Evolutionary conservation across 1,284 basidiomycete species (phyloP).

Genomic region (Pseudomicrostroma phylloplanum): DNA sequence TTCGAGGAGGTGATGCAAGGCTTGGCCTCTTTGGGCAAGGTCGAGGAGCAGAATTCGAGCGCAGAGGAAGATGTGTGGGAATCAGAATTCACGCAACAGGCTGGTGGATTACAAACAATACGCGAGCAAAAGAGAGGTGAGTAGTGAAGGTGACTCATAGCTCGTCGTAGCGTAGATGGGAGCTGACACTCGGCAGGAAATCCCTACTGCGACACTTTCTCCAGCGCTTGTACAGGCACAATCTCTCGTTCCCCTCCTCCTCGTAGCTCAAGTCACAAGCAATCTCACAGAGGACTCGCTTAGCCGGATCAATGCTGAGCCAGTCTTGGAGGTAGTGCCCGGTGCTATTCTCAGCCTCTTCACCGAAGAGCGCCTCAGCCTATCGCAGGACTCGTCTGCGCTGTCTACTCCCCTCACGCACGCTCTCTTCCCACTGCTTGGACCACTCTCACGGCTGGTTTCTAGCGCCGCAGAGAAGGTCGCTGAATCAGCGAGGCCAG

Average conservation of each 20-base stretch:
- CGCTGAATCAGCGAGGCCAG: not conserved
- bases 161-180: no score
- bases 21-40: slow-evolving; percentile 5
- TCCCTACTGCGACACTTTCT: no score
- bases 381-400: not conserved
- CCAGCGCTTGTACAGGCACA: not conserved
- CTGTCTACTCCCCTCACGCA: slow-evolving; percentile 15
- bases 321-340: slow-evolving; percentile 23
- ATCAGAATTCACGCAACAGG: no score
- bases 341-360: slow-evolving; percentile 30
- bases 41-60: no score
- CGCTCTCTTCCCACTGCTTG: slow-evolving; percentile 29
- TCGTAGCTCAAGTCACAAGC: slow-evolving; percentile 29
- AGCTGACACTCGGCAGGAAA: no score
- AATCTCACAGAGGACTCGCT: slow-evolving; percentile 29
- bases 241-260: slow-evolving; percentile 24
- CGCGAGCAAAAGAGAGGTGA: no score
- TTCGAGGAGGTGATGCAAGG: slow-evolving; percentile 32
- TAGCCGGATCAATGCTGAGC: slow-evolving; percentile 21
- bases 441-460: slow-evolving; percentile 40
- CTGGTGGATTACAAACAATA: no score
- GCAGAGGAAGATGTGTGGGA: no score
- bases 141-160: no score
- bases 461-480: slow-evolving; percentile 11
- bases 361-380: slow-evolving; percentile 7